Base-by-base conservation (phyloP, 768 basidiomycete genomes). In the Lactifluus subvellereus region DNA sequence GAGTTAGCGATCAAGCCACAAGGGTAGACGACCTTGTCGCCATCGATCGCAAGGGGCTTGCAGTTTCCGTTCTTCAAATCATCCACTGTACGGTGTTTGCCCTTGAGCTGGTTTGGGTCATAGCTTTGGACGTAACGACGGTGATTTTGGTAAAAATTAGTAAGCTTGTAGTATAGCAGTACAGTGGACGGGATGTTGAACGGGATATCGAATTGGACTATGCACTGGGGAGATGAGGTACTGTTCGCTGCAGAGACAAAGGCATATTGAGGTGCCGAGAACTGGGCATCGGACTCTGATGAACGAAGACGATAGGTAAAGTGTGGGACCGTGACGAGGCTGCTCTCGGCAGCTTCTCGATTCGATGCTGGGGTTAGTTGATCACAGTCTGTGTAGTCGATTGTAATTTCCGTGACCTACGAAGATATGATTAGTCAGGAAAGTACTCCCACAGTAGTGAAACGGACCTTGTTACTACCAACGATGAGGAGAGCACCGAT, bases 1-100 rank as follows among this genome's bases (percentile, higher is more conserved):
- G 94, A 97, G 76, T 99, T 99, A 50, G 97, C 97, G 66, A 99
- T 96, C 66, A 99, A 78, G 45, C 97, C 97, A 68, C 97, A 99
- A 2, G 97, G 97, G 71, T 95, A 99, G 72, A 94, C 84, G 9
- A 82, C 78, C 69, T 81, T 84, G 61, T 76, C 75, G 55, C 80
- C 74, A 13, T 68, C 67, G 6, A 74, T 74, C 5, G 78, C 89
- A 52, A 96, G 79, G 3, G 97, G 97, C 73, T 92, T 89, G 81
- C 97, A 99, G 70, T 95, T 86, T 37, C 91, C 84, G 52, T 78
- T 75, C 43, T 85, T 74, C n/a, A 94, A 78, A 57, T 77, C 72
- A 27, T 59, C 70, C 16, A 73, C 56, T 54, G 76, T 80, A 48
- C 85, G 83, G 55, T 73, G 74, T 38, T 87, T 77, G 50, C 97